A percentile compares a stretch with the other conserved stretches of the same genome.
These are phyloP conservation scores for Carex arenaria DNA, from an alignment of 202 grass and related monocot genomes.

Conservation along the genomic window DNA sequence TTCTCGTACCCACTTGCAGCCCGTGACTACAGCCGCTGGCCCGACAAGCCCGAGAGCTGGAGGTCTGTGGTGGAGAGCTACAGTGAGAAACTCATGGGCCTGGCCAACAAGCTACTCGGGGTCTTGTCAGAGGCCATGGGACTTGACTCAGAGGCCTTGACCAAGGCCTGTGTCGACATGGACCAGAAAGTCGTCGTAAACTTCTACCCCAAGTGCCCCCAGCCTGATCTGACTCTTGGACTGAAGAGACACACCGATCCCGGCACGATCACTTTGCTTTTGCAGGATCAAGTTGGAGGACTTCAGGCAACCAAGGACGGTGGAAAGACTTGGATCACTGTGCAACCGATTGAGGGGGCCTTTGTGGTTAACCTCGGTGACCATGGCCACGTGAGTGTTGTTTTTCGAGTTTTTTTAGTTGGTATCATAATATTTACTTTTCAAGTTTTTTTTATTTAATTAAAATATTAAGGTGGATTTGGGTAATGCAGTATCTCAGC, in stretches of 20 bases:
- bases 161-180: conserved; percentile 74
- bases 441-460: background rate
- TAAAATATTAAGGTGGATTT: background rate
- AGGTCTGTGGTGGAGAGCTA: conserved; percentile 54
- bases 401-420: background rate
- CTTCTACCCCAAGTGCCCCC: conserved; percentile 84
- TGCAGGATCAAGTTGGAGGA: conserved; percentile 90
- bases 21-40: conserved; percentile 76
- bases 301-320: conserved; percentile 91
- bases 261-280: conserved; percentile 80
- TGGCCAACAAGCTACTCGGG: conserved; percentile 62
- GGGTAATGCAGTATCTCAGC: conserved; percentile 49
- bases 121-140: conserved; percentile 84
- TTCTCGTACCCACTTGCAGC: conserved; percentile 57
- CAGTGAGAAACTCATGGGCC: conserved; percentile 62
- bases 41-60: conserved; percentile 73
- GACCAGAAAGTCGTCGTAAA: conserved; percentile 94
- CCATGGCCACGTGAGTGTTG: conserved; percentile 59
- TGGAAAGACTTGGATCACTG: conserved; percentile 82
- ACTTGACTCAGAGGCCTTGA: conserved; percentile 44
- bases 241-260: conserved; percentile 90
- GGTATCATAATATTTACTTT: background rate
- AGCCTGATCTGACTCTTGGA: conserved; percentile 81
- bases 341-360: conserved; percentile 51
- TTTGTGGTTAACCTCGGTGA: conserved; percentile 95